These are phyloP conservation scores for Cicer chorassanicum DNA, from an alignment of 306 rosid genomes.

Conservation along the genomic window DNA sequence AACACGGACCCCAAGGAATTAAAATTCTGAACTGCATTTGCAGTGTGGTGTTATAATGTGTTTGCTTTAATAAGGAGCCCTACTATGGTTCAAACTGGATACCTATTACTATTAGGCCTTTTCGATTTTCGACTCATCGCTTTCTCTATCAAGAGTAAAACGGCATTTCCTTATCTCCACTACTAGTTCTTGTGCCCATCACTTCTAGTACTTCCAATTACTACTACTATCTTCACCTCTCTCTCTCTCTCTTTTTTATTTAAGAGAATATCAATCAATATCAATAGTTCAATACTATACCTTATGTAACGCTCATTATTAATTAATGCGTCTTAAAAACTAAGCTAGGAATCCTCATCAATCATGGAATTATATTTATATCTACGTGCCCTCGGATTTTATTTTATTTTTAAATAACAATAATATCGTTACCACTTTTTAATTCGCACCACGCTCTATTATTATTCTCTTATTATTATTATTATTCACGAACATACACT, in stretches of 20 bases:
- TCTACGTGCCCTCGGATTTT: slow-evolving; percentile 19
- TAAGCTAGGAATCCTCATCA: slow-evolving; percentile 40
- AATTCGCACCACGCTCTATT: not conserved
- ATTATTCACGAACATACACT: not conserved
- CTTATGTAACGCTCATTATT: slow-evolving; percentile 45
- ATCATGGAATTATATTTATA: slow-evolving; percentile 47
- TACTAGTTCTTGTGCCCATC: slow-evolving; percentile 47
- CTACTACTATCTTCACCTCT: not conserved
- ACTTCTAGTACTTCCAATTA: slow-evolving; percentile 5
- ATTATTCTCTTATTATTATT: not conserved
- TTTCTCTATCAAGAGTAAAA: slow-evolving; percentile 46
- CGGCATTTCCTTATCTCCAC: slow-evolving; percentile 35
- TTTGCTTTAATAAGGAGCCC: slow-evolving; percentile 51
- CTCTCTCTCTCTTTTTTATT: not conserved
- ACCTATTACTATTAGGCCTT: slow-evolving; percentile 50
- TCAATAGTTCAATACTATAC: not conserved
- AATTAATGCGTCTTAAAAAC: slow-evolving; percentile 46
- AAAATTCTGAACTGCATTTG: slow-evolving; percentile 35
- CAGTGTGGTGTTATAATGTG: slow-evolving; percentile 46
- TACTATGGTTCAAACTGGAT: slow-evolving; percentile 44
- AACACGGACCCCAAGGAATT: slow-evolving; percentile 54
- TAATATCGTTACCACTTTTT: slow-evolving; percentile 4
- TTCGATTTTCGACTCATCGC: slow-evolving; percentile 49
- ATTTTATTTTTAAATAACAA: not conserved
- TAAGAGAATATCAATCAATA: too few relatives aligned